These are phyloP conservation scores for Dactylellina sp. DNA, from an alignment of 2,329 filamentous ascomycete species.

Conservation along the genomic window DNA sequence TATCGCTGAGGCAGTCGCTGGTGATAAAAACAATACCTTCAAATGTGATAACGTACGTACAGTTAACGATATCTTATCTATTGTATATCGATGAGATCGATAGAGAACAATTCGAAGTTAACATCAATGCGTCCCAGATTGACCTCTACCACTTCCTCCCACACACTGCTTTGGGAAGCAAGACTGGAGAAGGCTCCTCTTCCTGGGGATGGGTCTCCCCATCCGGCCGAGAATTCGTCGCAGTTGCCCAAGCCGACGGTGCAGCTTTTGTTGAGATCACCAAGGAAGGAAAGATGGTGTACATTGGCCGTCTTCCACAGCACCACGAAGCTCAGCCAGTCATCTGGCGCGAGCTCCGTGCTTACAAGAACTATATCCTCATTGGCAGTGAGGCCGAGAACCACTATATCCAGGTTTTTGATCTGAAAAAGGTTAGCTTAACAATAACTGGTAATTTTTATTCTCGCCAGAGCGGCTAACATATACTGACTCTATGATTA, in stretches of 20 bases:
- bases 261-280: slow-evolving; percentile 60
- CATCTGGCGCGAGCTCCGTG: slow-evolving; percentile 62
- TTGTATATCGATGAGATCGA: no score
- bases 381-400: slow-evolving; percentile 66
- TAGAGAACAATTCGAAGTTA: no score
- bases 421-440: slow-evolving; percentile 66
- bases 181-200: slow-evolving; percentile 62
- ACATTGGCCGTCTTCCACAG: slow-evolving; percentile 59
- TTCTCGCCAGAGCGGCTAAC: not conserved
- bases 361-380: slow-evolving; percentile 64
- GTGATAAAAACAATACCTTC: slow-evolving; percentile 50
- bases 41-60: slow-evolving; percentile 46
- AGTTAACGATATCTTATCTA: not conserved
- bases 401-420: slow-evolving; percentile 74
- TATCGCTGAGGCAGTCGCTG: slow-evolving; percentile 27
- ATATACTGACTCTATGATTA: slow-evolving; percentile 61
- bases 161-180: slow-evolving; percentile 63
- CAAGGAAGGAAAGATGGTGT: slow-evolving; percentile 58
- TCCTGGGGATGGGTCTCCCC: slow-evolving; percentile 61
- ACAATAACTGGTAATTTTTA: not conserved
- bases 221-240: slow-evolving; percentile 58
- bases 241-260: slow-evolving; percentile 58
- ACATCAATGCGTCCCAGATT: slow-evolving; percentile 58
- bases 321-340: slow-evolving; percentile 56
- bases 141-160: slow-evolving; percentile 64